Percentiles rank a stretch among this genome's conserved stretches.
Conservation (phyloP, 768 basidiomycete species). For the Hygrocybe punicea region DNA sequence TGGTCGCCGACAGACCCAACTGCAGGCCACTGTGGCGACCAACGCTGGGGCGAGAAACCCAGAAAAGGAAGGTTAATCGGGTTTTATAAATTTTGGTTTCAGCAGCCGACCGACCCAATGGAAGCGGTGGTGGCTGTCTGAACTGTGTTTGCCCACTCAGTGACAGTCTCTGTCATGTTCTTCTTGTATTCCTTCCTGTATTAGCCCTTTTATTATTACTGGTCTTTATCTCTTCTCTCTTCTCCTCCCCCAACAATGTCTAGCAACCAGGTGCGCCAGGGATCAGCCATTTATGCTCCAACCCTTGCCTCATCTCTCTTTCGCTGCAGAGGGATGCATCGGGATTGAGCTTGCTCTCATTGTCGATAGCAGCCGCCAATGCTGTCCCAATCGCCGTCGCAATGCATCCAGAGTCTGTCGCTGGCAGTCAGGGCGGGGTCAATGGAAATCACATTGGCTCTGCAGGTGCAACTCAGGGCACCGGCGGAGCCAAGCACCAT, state of each 20-base stretch:
- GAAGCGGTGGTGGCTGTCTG: no score
- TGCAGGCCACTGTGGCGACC: no score
- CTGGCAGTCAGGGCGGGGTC: constrained; percentile 14
- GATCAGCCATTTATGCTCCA: neutral
- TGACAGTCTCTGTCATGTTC: no score
- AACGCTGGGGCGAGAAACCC: no score
- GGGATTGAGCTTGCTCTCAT: constrained; percentile 55
- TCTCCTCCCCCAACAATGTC: neutral
- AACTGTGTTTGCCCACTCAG: no score
- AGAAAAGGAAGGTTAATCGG: no score
- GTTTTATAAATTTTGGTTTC: no score
- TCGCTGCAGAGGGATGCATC: constrained; percentile 11
- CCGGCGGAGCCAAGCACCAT: constrained; percentile 48
- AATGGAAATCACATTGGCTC: constrained; percentile 12
- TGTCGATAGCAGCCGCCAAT: constrained; percentile 59
- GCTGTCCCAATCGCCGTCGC: constrained; percentile 44
- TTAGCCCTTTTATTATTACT: no score
- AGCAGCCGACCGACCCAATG: no score
- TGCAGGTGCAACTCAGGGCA: constrained; percentile 27
- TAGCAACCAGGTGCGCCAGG: neutral
- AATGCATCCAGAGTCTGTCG: constrained; percentile 13
- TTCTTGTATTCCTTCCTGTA: no score
- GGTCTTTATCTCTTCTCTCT: neutral
- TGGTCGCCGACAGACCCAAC: no score
- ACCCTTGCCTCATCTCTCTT: neutral